Percentiles rank a stretch among this genome's conserved stretches.
Evolutionary conservation across 768 basidiomycete species (phyloP).

Genomic region (Lentinula sp.): DNA sequence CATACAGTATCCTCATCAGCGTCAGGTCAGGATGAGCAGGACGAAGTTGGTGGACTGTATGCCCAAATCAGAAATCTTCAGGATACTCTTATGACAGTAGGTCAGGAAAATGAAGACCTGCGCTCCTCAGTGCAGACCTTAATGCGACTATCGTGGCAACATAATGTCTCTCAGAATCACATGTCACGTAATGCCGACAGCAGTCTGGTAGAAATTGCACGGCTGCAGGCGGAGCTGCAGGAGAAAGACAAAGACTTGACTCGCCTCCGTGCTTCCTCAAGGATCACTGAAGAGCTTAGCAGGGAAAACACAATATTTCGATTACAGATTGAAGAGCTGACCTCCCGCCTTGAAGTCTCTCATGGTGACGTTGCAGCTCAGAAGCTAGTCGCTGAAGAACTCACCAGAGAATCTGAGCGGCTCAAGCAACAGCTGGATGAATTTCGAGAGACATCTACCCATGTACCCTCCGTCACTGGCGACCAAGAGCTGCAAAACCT

Average conservation of each 20-base stretch:
- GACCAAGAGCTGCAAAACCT: constrained; percentile 12
- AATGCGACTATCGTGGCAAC: neutral
- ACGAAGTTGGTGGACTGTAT: constrained; percentile 1
- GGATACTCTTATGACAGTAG: neutral
- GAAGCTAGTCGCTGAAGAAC: constrained; percentile 6
- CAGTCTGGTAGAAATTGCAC: neutral
- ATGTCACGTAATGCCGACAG: neutral
- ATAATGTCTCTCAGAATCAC: neutral
- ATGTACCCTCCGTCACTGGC: constrained; percentile 7
- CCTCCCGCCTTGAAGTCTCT: constrained; percentile 2
- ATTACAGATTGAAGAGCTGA: constrained; percentile 6
- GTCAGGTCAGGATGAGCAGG: neutral
- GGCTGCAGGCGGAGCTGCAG: neutral
- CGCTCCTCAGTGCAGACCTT: constrained; percentile 5
- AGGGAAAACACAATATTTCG: constrained; percentile 8
- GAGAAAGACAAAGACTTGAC: constrained; percentile 5
- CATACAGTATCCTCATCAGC: neutral
- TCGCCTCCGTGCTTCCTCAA: neutral
- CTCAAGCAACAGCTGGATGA: constrained; percentile 8
- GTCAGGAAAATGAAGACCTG: constrained; percentile 5
- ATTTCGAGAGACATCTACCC: constrained; percentile 4
- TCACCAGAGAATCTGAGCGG: neutral
- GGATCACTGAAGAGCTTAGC: neutral
- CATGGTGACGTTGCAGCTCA: constrained; percentile 7
- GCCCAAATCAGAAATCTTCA: constrained; percentile 2